Percentiles rank a stretch among this genome's conserved stretches.
phyloP scores from a whole-genome alignment of 2,329 filamentous ascomycete species.

The Neonectria sp. region DNA sequence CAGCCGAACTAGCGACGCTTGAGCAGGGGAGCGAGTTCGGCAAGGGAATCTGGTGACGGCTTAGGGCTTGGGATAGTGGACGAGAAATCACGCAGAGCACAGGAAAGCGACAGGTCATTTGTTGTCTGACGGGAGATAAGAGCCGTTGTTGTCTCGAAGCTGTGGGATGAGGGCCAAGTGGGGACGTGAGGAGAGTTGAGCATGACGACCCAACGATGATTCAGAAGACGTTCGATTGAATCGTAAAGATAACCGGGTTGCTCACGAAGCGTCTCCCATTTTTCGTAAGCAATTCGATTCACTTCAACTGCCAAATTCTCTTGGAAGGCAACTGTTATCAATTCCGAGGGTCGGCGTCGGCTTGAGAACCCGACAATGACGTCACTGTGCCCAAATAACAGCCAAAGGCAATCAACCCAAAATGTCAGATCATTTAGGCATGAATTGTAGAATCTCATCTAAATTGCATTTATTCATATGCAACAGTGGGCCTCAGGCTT shows the following conservation, averaged over 20 bases:
- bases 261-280: neutral
- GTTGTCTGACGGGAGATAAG: neutral
- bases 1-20: conserved; percentile 22
- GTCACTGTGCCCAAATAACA: no score
- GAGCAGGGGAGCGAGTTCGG: conserved; percentile 3
- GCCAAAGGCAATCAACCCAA: no score
- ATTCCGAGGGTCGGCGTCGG: no score
- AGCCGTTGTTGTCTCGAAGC: neutral
- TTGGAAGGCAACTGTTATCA: no score
- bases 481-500: no score
- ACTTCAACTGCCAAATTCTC: no score
- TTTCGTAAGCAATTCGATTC: no score
- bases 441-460: no score
- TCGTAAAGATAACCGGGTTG: neutral
- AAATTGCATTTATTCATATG: no score
- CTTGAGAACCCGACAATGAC: no score
- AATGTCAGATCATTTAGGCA: no score
- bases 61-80: neutral
- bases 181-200: neutral
- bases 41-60: neutral
- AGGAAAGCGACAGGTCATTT: neutral
- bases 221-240: neutral
- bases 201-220: neutral
- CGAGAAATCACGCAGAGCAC: conserved; percentile 1
- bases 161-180: neutral